phyloP scores from a whole-genome alignment of 768 basidiomycete species.

The Suillus sp. region DNA sequence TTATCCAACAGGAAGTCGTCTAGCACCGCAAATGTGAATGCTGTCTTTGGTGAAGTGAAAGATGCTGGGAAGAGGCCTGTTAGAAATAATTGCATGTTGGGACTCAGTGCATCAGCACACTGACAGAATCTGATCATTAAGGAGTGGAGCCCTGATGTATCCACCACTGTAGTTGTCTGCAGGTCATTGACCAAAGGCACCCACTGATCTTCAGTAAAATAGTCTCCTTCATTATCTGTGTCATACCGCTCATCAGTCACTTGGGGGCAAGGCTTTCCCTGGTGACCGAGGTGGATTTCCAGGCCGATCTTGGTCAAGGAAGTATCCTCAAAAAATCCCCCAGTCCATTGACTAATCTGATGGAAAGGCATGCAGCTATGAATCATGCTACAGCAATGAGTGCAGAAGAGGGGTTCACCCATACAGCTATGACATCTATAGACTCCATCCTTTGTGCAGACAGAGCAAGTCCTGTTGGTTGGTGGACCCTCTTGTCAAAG shows the following conservation, averaged over 20 bases:
- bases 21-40: background rate
- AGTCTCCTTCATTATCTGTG: background rate
- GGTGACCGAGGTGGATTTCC: constrained; percentile 3
- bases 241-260: background rate
- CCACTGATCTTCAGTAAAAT: background rate
- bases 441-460: background rate
- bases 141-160: background rate
- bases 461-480: background rate
- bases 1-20: constrained; percentile 12
- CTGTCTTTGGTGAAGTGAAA: constrained; percentile 1
- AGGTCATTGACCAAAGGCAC: background rate
- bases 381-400: background rate
- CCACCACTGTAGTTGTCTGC: background rate
- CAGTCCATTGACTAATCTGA: background rate
- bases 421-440: constrained; percentile 5
- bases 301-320: background rate
- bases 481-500: background rate
- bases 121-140: background rate
- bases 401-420: constrained; percentile 1
- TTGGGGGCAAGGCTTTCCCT: constrained; percentile 12
- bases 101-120: background rate
- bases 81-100: background rate
- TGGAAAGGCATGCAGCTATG: constrained; percentile 10
- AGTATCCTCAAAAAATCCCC: background rate
- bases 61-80: constrained; percentile 5